These are phyloP conservation scores for Isoetes engelmannii DNA, from an alignment of 83 land plant genomes.

Conservation along the genomic window DNA sequence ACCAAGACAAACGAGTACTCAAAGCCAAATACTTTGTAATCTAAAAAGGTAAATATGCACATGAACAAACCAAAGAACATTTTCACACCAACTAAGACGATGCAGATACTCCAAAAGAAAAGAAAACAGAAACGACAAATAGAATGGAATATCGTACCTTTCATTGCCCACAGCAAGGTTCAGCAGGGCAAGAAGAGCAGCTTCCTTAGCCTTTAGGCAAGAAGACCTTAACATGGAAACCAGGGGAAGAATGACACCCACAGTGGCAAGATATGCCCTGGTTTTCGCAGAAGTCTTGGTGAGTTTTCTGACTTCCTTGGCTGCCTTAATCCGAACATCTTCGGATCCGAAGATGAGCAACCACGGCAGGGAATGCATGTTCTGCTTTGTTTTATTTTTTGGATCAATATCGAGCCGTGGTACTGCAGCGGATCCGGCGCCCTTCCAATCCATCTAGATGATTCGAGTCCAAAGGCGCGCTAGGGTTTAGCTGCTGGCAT, in stretches of 20 bases:
- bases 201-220: constrained; percentile 32
- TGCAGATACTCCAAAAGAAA: no score
- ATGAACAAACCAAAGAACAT: no score
- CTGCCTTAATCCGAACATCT: constrained; percentile 31
- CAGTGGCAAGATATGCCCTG: constrained; percentile 40
- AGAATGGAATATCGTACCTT: constrained; percentile 17
- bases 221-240: constrained; percentile 43
- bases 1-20: no score
- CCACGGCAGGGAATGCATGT: no score
- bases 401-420: no score
- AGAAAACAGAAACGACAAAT: background rate
- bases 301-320: constrained; percentile 43
- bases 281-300: constrained; percentile 37
- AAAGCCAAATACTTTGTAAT: background rate
- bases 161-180: constrained; percentile 58
- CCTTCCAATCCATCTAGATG: no score
- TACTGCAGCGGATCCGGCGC: no score
- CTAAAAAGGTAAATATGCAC: no score
- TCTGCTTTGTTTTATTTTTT: no score
- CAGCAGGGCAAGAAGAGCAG: constrained; percentile 50
- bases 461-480: no score
- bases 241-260: constrained; percentile 47
- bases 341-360: constrained; percentile 20
- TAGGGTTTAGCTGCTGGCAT: no score
- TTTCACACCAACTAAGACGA: no score